Conservation (phyloP, 2,329 filamentous ascomycete species). For the Penicillium sp. region DNA sequence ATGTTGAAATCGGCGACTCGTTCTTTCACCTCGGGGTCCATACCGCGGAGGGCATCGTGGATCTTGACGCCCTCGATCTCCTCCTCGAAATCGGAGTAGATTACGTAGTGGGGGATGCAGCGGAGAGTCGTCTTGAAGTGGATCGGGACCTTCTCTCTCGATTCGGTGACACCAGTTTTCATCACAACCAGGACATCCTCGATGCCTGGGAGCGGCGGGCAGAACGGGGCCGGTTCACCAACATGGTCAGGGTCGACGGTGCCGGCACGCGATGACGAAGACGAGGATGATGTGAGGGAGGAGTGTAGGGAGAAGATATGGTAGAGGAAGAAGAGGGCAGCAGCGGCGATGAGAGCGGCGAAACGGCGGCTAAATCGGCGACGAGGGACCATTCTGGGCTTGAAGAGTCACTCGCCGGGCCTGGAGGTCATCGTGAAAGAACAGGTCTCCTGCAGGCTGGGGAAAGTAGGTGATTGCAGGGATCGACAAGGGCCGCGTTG, state of each 20-base stretch:
- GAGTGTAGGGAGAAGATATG: conserved; percentile 65
- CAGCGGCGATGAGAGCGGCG: conserved; percentile 57
- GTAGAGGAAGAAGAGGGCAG: conserved; percentile 59
- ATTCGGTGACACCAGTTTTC: conserved; percentile 63
- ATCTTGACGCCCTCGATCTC: conserved; percentile 55
- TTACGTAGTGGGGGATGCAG: conserved; percentile 60
- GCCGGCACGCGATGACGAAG: conserved; percentile 4
- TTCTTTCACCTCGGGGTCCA: conserved; percentile 44
- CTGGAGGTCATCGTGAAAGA: conserved; percentile 16
- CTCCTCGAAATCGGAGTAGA: conserved; percentile 64
- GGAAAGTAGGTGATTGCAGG: background rate
- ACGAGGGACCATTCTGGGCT: conserved; percentile 47
- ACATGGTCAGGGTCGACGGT: conserved; percentile 6
- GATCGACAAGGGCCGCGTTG: conserved; percentile 1
- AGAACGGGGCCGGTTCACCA: conserved; percentile 26
- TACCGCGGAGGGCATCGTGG: conserved; percentile 54
- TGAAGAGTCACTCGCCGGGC: conserved; percentile 15
- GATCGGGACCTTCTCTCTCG: conserved; percentile 58
- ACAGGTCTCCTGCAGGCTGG: background rate
- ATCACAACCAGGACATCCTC: conserved; percentile 61
- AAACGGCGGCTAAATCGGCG: conserved; percentile 40
- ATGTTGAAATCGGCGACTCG: conserved; percentile 55
- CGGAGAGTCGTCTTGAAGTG: conserved; percentile 60
- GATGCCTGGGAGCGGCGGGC: conserved; percentile 45
- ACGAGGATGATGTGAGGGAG: conserved; percentile 51